phyloP scores from a whole-genome alignment of 1,284 basidiomycete species.

The Heterobasidion occidentale region DNA sequence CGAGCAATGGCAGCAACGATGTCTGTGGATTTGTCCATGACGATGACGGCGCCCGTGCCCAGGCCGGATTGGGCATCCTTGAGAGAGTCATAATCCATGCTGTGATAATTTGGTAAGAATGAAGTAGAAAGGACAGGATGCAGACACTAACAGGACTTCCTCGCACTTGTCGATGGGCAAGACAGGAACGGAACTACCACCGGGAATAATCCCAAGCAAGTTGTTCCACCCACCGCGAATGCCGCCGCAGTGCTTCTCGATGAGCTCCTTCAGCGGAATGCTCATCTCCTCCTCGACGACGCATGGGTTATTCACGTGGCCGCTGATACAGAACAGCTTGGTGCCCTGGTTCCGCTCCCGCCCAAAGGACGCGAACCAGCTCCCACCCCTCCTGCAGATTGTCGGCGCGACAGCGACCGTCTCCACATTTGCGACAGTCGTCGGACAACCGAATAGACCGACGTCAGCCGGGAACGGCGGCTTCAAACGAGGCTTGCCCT shows the following conservation, averaged over 20 bases:
- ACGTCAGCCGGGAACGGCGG: constrained; percentile 99
- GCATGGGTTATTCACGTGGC: constrained; percentile 97
- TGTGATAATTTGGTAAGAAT: constrained; percentile 20
- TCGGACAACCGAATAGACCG: constrained; percentile 93
- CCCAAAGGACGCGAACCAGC: constrained; percentile 95
- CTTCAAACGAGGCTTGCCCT: constrained; percentile 96
- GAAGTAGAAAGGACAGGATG: constrained; percentile 1
- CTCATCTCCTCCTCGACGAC: constrained; percentile 99
- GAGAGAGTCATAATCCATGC: constrained; percentile 98
- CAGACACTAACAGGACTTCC: constrained; percentile 69
- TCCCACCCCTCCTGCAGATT: constrained; percentile 83
- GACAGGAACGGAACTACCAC: constrained; percentile 94
- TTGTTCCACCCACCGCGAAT: constrained; percentile 96
- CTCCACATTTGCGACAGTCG: constrained; percentile 98
- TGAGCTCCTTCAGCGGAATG: constrained; percentile 87
- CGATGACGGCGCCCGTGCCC: constrained; percentile 96
- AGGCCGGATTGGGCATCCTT: constrained; percentile 93
- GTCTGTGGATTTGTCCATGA: constrained; percentile 98
- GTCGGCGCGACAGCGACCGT: constrained; percentile 97
- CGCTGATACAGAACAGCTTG: constrained; percentile 93
- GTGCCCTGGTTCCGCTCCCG: constrained; percentile 92
- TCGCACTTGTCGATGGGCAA: constrained; percentile 77
- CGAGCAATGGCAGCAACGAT: constrained; percentile 90
- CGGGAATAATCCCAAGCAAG: constrained; percentile 89
- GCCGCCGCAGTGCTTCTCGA: constrained; percentile 97